Percentiles rank a stretch among this genome's conserved stretches.
Conservation (phyloP, 139 green algal species). For the Picocystis salinarum region DNA sequence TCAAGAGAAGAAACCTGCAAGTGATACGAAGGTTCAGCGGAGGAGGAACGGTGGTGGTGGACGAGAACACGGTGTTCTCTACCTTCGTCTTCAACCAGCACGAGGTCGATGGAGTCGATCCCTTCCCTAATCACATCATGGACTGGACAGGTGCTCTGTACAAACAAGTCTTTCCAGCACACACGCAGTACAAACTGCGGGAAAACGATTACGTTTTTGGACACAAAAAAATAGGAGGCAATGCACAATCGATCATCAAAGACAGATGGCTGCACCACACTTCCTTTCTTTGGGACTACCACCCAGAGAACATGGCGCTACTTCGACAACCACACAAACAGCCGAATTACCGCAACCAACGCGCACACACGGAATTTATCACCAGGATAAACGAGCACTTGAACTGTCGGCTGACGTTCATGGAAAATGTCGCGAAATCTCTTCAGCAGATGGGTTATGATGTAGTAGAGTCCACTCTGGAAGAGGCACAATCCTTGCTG, state of each 20-base stretch:
- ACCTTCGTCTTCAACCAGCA: conserved; percentile 25
- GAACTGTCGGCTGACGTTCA: no score
- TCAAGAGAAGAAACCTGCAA: conserved; percentile 1
- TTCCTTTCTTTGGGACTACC: conserved; percentile 85
- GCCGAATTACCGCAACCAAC: conserved; percentile 41
- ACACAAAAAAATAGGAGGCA: conserved; percentile 84
- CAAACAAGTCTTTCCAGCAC: conserved; percentile 29
- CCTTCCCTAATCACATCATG: conserved; percentile 79
- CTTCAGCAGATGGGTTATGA: no score
- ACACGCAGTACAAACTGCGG: conserved; percentile 36
- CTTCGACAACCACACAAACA: conserved; percentile 44
- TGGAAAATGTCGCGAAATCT: no score
- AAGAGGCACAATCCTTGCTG: no score
- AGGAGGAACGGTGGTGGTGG: conserved; percentile 89
- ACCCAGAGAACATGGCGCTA: conserved; percentile 43
- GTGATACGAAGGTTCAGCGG: neutral
- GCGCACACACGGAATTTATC: neutral
- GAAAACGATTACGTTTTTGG: conserved; percentile 79
- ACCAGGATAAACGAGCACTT: neutral
- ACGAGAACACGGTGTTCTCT: conserved; percentile 58
- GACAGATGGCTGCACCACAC: conserved; percentile 89
- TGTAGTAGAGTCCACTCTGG: no score
- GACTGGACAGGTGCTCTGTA: conserved; percentile 67
- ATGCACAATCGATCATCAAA: conserved; percentile 88
- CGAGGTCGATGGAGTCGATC: conserved; percentile 23